phyloP scores from a whole-genome alignment of 805 yeast genomes.

The Saccharomycopsis javanensis region DNA sequence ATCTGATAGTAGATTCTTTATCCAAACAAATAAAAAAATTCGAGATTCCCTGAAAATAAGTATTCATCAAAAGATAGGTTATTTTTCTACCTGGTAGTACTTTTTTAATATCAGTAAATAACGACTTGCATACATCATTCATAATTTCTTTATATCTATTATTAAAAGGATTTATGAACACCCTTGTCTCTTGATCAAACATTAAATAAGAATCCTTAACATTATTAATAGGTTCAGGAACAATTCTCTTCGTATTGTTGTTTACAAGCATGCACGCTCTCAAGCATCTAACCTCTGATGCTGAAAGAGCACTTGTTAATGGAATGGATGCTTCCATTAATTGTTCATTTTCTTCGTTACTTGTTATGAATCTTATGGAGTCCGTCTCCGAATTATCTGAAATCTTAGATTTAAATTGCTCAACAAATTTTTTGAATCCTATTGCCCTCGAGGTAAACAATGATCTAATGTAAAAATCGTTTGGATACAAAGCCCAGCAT shows the following conservation, averaged over 20 bases:
- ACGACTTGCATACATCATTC: not conserved
- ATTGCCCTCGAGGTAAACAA: not conserved
- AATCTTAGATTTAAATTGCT: not conserved
- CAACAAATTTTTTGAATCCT: not conserved
- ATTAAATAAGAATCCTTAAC: not conserved
- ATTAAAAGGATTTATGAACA: not conserved
- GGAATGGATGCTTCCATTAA: not conserved
- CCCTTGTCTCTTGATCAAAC: not conserved
- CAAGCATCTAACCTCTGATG: not conserved
- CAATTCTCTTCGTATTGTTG: not conserved
- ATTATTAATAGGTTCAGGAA: conserved; percentile 11
- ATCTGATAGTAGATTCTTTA: conserved; percentile 2
- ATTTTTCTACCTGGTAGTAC: conserved; percentile 11
- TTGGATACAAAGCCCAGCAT: not conserved
- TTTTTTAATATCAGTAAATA: conserved; percentile 5
- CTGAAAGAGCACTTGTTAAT: not conserved
- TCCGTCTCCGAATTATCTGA: not conserved
- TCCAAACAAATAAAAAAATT: conserved; percentile 13
- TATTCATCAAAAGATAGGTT: conserved; percentile 5
- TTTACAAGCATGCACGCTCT: conserved; percentile 2
- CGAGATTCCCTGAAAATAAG: conserved; percentile 11
- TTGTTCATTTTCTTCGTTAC: not conserved
- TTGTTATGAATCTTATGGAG: not conserved
- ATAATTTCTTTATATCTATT: not conserved
- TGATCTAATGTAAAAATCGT: conserved; percentile 13